Conservation (phyloP, 345 rosid species). For the Citrus maxima region DNA sequence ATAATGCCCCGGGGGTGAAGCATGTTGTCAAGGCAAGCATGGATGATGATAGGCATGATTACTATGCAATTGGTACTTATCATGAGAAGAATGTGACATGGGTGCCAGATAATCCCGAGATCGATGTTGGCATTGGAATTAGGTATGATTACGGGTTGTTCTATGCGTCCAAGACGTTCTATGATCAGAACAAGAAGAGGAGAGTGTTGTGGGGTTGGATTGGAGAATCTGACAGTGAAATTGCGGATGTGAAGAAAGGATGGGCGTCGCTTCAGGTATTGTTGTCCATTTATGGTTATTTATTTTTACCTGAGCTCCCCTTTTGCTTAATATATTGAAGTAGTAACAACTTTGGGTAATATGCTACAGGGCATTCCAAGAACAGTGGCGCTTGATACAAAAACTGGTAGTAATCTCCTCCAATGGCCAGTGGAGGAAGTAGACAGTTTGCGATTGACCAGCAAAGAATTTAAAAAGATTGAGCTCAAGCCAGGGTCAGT, state of each 20-base stretch:
- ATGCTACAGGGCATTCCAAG: constrained; percentile 67
- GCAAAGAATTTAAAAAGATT: constrained; percentile 44
- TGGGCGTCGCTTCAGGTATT: constrained; percentile 76
- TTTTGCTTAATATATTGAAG: background rate
- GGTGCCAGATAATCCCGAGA: constrained; percentile 48
- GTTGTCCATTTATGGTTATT: background rate
- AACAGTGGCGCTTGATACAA: constrained; percentile 54
- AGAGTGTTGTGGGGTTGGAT: constrained; percentile 79
- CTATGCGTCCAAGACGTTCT: constrained; percentile 73
- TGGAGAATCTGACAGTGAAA: constrained; percentile 61
- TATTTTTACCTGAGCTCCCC: background rate
- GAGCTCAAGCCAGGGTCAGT: constrained; percentile 54
- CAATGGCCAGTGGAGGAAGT: constrained; percentile 90
- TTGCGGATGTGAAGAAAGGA: constrained; percentile 60
- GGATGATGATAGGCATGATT: constrained; percentile 60
- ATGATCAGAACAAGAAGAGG: constrained; percentile 45
- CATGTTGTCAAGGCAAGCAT: constrained; percentile 63
- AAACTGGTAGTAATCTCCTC: constrained; percentile 57
- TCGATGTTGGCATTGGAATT: constrained; percentile 64
- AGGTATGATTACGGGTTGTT: constrained; percentile 68
- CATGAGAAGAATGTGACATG: constrained; percentile 38
- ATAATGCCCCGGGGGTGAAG: constrained; percentile 42
- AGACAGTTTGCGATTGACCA: constrained; percentile 54
- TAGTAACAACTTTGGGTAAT: background rate
- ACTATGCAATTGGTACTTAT: constrained; percentile 63